Evolutionary conservation across 2,329 filamentous ascomycete genomes (phyloP).

Genomic region (Ophiostoma novo-ulmi): DNA sequence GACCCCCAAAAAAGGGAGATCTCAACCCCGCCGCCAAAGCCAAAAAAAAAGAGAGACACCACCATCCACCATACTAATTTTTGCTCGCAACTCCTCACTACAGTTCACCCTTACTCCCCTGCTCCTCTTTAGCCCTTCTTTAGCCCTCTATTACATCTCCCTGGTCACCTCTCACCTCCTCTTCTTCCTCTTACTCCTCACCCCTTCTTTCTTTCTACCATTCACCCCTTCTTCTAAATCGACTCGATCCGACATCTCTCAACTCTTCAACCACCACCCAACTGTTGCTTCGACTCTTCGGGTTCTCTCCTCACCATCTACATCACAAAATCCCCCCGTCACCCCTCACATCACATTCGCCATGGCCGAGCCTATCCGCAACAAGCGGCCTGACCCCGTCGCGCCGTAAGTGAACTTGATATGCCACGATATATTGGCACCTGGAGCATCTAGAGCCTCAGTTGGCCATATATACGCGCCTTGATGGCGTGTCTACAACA

Average conservation of each 20-base stretch:
- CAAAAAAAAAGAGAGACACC: constrained; percentile 14
- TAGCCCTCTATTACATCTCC: constrained; percentile 24
- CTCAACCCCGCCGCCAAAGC: constrained; percentile 28
- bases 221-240: constrained; percentile 8
- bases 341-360: constrained; percentile 20
- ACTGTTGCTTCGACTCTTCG: constrained; percentile 7
- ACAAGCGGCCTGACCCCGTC: constrained; percentile 54
- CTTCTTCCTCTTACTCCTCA: constrained; percentile 23
- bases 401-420: constrained; percentile 48
- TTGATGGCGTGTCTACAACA: not conserved
- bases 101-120: constrained; percentile 22
- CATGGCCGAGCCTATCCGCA: constrained; percentile 61
- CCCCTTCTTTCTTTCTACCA: constrained; percentile 19
- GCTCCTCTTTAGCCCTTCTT: not conserved
- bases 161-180: constrained; percentile 22
- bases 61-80: constrained; percentile 21
- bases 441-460: constrained; percentile 13
- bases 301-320: not conserved
- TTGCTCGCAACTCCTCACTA: constrained; percentile 22
- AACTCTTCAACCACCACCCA: constrained; percentile 6
- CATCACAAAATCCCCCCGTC: constrained; percentile 13
- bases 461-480: constrained; percentile 9
- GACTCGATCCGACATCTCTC: constrained; percentile 7
- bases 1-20: constrained; percentile 21
- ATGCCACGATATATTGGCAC: not conserved